These are phyloP conservation scores for Cylindrotheca fusiformis DNA, from an alignment of 108 stramenopile species.

Conservation along the genomic window DNA sequence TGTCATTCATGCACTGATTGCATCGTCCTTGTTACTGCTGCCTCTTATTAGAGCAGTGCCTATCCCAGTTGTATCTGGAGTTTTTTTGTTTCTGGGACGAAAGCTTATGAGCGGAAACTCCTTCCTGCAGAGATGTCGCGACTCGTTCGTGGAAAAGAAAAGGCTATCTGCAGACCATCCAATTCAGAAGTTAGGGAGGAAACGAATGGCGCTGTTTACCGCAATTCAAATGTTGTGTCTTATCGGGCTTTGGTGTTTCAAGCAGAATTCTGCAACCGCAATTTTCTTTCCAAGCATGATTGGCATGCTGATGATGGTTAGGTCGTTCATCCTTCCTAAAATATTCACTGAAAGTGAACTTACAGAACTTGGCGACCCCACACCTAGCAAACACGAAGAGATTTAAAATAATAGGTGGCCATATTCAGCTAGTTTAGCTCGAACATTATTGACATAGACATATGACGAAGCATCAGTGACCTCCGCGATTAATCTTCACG, in stretches of 20 bases:
- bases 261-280: slow-evolving; percentile 83
- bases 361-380: slow-evolving; percentile 63
- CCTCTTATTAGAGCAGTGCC: slow-evolving; percentile 84
- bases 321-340: slow-evolving; percentile 72
- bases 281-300: slow-evolving; percentile 97
- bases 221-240: slow-evolving; percentile 65
- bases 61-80: slow-evolving; percentile 91
- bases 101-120: slow-evolving; percentile 85
- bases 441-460: too few species aligned
- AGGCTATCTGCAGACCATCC: slow-evolving; percentile 67
- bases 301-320: slow-evolving; percentile 85
- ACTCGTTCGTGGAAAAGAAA: slow-evolving; percentile 61
- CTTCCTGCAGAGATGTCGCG: slow-evolving; percentile 67
- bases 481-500: too few species aligned
- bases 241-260: slow-evolving; percentile 86
- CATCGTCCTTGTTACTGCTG: slow-evolving; percentile 69
- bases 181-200: slow-evolving; percentile 66
- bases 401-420: background rate
- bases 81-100: slow-evolving; percentile 92
- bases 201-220: slow-evolving; percentile 71
- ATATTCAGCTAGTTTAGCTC: too few species aligned
- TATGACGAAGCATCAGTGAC: too few species aligned
- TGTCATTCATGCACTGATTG: slow-evolving; percentile 85
- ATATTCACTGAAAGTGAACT: slow-evolving; percentile 82
- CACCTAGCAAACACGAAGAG: slow-evolving; percentile 26